Evolutionary conservation across 257 asterid species (phyloP), one percentile per base, ranked within the genome.

Genomic region (Ilex asprella): DNA sequence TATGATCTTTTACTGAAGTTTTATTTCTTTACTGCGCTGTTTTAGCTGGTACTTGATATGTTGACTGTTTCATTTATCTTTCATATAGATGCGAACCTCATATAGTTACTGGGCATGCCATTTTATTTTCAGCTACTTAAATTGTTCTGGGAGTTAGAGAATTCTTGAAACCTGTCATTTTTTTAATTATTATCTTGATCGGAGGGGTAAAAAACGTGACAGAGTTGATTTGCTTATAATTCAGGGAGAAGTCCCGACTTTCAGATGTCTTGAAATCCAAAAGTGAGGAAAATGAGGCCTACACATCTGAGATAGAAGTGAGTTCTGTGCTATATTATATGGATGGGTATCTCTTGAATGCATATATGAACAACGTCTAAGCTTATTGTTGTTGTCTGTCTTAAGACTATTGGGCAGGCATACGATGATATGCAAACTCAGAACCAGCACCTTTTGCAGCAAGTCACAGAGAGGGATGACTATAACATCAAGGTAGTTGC

Each of bases 361-460:
- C 54, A 27, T 29, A 56, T 73, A 62, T 63, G 68, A 39, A 59
- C 63, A 21, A 56, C 31, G 69, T 39, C n/a, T 29, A n/a, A 6
- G 35, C 21, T 52, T 16, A 13, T 49, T 2, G 12, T 7, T 49
- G 15, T 53, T 6, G 27, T 53, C 5, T 53, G 14, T 2, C 59
- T 72, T 65, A 85, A 93, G 99, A 93, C 97, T 46, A 93, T 93
- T 70, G 97, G 95, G 66, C 94, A 85, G 76, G 99, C 96, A 60
- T 93, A 93, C 58, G 99, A 85, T 75, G 99, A 93, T 70, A 93
- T 93, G 95, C 99, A 93, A 72, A 76, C 87, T 72, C 99, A 93
- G 71, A 93, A 89, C 69, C 99, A 93, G 62, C 96, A 93, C 75
- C 94, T 89, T 59, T 82, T 93, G 86, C 95, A 86, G 76, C 96